Evolutionary conservation across 495 filamentous ascomycete genomes (phyloP).

Genomic region (Rhizodiscina lignyota): DNA sequence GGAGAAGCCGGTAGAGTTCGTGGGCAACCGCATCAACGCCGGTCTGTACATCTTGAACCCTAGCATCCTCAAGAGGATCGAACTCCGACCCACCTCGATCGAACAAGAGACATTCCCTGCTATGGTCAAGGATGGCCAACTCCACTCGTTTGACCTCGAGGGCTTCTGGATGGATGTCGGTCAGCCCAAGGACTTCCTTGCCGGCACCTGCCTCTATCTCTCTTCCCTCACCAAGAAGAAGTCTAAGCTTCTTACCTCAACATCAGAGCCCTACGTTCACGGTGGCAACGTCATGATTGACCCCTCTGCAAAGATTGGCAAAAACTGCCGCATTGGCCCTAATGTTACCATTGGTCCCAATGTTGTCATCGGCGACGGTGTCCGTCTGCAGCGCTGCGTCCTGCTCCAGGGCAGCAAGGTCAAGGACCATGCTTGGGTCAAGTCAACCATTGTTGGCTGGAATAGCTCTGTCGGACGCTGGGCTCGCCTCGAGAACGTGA

Average conservation of each 20-base stretch:
- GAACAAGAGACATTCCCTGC: slow-evolving; percentile 99
- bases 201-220: slow-evolving; percentile 92
- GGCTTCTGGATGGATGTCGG: slow-evolving; percentile 99
- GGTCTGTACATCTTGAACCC: slow-evolving; percentile 98
- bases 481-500: slow-evolving; percentile 95
- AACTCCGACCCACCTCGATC: slow-evolving; percentile 95
- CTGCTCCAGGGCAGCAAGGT: slow-evolving; percentile 78
- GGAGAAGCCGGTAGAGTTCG: slow-evolving; percentile 98
- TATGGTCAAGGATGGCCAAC: slow-evolving; percentile 74
- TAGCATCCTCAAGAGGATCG: slow-evolving; percentile 76
- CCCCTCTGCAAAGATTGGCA: slow-evolving; percentile 87
- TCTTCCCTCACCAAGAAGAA: slow-evolving; percentile 85
- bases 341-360: slow-evolving; percentile 95
- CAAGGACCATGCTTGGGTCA: slow-evolving; percentile 99
- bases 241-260: slow-evolving; percentile 65
- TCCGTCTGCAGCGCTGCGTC: slow-evolving; percentile 86
- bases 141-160: slow-evolving; percentile 96
- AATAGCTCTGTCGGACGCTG: slow-evolving; percentile 91
- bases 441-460: slow-evolving; percentile 98
- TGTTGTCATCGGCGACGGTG: slow-evolving; percentile 88
- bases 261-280: slow-evolving; percentile 66
- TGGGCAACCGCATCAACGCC: slow-evolving; percentile 98
- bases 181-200: slow-evolving; percentile 97
- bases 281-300: slow-evolving; percentile 96
- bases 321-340: slow-evolving; percentile 95